Conservation (phyloP, 2,329 filamentous ascomycete species). For the Xylariaceae sp. region DNA sequence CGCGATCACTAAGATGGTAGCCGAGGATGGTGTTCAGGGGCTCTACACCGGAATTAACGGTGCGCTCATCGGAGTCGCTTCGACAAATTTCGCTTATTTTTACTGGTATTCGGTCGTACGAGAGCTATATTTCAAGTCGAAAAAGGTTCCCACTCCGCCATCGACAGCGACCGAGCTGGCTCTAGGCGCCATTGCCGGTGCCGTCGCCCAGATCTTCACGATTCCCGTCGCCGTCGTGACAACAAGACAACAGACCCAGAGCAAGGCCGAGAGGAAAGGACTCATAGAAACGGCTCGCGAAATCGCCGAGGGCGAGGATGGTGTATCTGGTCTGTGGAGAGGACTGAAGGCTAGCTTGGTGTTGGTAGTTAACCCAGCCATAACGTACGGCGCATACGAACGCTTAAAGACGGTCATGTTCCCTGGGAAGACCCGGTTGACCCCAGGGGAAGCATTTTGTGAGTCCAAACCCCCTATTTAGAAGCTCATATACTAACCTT, state of each 20-base stretch:
- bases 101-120: constrained; percentile 97
- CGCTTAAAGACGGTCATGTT: constrained; percentile 80
- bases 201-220: constrained; percentile 92
- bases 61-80: constrained; percentile 87
- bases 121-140: constrained; percentile 73
- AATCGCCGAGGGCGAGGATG: constrained; percentile 89
- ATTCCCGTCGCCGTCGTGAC: constrained; percentile 96
- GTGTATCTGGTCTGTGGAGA: constrained; percentile 87
- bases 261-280: constrained; percentile 82
- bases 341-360: constrained; percentile 95
- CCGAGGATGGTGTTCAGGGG: constrained; percentile 79
- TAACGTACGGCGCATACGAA: constrained; percentile 93
- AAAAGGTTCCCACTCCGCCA: constrained; percentile 61
- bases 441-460: constrained; percentile 91
- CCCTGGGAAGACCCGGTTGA: constrained; percentile 76
- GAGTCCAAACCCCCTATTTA: constrained; percentile 50
- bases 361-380: constrained; percentile 93
- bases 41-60: constrained; percentile 91
- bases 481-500: constrained; percentile 23
- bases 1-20: constrained; percentile 83
- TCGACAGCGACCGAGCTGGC: constrained; percentile 83
- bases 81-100: constrained; percentile 99
- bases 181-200: constrained; percentile 86
- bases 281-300: constrained; percentile 87
- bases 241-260: constrained; percentile 93